Evolutionary conservation across 768 basidiomycete species (phyloP), one percentile per base, ranked within the genome.

Genomic region (Butyriboletus loyo): DNA sequence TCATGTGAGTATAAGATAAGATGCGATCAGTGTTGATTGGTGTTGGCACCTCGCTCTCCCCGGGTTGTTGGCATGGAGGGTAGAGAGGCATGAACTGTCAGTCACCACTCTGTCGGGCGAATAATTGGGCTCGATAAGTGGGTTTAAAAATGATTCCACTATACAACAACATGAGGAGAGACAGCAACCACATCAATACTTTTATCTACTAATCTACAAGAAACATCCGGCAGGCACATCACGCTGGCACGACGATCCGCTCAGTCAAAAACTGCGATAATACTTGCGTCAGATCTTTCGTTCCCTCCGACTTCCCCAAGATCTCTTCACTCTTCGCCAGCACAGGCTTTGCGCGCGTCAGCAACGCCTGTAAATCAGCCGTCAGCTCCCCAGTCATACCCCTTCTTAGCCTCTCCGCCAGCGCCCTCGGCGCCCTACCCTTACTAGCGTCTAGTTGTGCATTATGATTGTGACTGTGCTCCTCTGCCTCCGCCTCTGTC

Each of bases 351-450:
- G 87, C 77, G 60, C 83, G 88, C 53, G 70, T 80, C 68, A 92
- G 51, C 60, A 91, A 65, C 5, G 79, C 73, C 62, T 85, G 83
- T 54, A 92, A 57, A 66, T 92, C 90, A 1, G 77, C 76, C 36
- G 82, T 84, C 79, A 91, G 83, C 71, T 92, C 89, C 2, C 85
- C 86, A 8, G 86, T 86, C 84, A 90, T 85, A 0, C 87, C 88
- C 55, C 89, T 72, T 60, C 89, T 73, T 59, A 89, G 58, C 32
- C 85, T 73, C 54, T 87, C 85, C 52, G 85, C 82, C 67, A 89
- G 67, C 40, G 80, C 65, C 55, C 82, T 65, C 15, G 74, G 67
- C 17, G 71, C 70, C 43, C 77, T 66, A 5, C 81, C 72, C 50
- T 78, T 72, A 32, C 60, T 49, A 19, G 52, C 41, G 6, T 69